Base-by-base conservation (phyloP, 2,329 filamentous ascomycete species). In the Exophiala sp. region DNA sequence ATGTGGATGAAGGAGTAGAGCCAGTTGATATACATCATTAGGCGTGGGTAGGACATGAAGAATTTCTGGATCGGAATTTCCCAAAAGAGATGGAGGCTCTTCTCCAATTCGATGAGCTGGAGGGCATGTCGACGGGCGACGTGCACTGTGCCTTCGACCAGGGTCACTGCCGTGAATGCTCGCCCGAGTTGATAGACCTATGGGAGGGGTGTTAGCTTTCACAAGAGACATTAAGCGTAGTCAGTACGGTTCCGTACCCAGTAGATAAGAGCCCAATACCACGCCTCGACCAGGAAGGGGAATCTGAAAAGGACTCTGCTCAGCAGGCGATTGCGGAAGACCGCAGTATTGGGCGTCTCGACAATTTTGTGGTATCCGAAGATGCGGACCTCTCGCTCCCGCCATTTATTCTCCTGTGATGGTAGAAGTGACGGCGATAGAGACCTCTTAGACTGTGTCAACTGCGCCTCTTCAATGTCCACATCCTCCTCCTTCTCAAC, bases 1-100 rank as follows among this genome's bases (percentile, higher is more conserved):
- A 88, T 88, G 65, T 88, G 85, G 61, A 88, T 86, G 67, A 86
- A 87, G 4, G 83, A 86, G 68, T 88, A 88, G 22, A 79, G 75
- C 61, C 83, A 77, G 67, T 88, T 88, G 59, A 82, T 85, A 78
- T 78, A 86, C 58, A 73, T 77, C 71, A 88, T 77, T 35, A 83
- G 60, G 22, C 70, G 63, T 1, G 80, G 75, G 44, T 75, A 74
- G 16, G 68, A 65, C 43, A 81, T 67, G 62, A 81, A 79, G 64
- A 70, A 76, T 27, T 66, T 65, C 66, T 88, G 84, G 39, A 87
- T 73, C 10, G 70, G 69, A 2, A 79, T 67, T 65, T 88, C 84
- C 69, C 75, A 73, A 65, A 86, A 87, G 23, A 87, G 75, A 50
- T 77, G 74, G 1, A 86, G 70, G 0, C 65, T 65, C 62, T 87